Base-by-base conservation (phyloP, 352 stramenopile species). In the Globisporangium nagaii region DNA sequence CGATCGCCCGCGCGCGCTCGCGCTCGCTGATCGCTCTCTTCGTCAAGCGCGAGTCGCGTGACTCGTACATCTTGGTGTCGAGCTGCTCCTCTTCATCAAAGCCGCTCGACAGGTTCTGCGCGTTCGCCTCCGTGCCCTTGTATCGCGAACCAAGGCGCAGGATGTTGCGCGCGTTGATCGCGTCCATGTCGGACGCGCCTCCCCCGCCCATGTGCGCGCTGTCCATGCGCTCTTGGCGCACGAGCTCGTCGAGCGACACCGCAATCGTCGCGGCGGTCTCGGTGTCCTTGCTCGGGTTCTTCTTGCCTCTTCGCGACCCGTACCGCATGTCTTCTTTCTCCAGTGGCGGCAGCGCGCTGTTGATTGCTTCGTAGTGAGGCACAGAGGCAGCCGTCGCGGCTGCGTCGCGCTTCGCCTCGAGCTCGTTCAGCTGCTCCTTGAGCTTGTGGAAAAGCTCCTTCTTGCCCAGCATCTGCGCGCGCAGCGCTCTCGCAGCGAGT, bases 381-480 rank as follows among this genome's bases (percentile, higher is more conserved):
- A 87, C 54, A 1, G 68, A 63, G 31, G 71, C 46, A 3, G 60
- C 67, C 0, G 55, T 69, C 24, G 78, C 69, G 3, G 70, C 69
- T 25, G 62, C 65, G 17, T 89, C 75, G 5, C 75, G 60, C 28
- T 73, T 71, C 12, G 77, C 79, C 53, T 95, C 84, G n/a, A 88
- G 56, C 4, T 91, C 78, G 50, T 93, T 93, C 24, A 95, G 60
- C 42, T 92, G 65, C 19, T 91, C 71, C 27, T 81, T 93, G 44
- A 92, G 65, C 31, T 73, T 79, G 30, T 75, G 66, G 60, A 95
- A 95, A 9, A 88, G 37, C 36, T 70, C 66, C 12, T 68, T 80
- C 36, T 95, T 91, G 37, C 84, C 84, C 69, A 86, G 80, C 76
- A 93, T 95, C 28, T 95, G 84, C 15, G 84, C 84, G 19, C 80